phyloP scores from a whole-genome alignment of 2,329 filamentous ascomycete species.

The Cercospora sojina region DNA sequence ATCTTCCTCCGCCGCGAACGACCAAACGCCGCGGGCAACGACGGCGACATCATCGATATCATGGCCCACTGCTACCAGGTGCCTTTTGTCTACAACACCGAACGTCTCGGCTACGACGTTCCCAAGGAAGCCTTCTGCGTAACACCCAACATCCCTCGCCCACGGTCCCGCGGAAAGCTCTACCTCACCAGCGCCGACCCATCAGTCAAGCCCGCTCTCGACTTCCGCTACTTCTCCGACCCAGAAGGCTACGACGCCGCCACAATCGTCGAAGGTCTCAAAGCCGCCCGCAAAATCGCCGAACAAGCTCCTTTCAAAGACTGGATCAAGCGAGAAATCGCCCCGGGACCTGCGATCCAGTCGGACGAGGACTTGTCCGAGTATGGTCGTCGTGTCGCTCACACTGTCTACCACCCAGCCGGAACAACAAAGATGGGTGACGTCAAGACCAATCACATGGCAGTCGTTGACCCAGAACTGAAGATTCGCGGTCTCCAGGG shows the following conservation, averaged over 20 bases:
- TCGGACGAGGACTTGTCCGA: conserved; percentile 77
- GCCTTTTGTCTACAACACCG: conserved; percentile 83
- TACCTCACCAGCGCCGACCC: conserved; percentile 77
- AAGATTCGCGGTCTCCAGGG: conserved; percentile 70
- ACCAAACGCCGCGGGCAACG: conserved; percentile 65
- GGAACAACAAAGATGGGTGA: conserved; percentile 92
- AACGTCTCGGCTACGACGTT: conserved; percentile 69
- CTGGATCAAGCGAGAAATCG: conserved; percentile 81
- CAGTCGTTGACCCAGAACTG: conserved; percentile 76
- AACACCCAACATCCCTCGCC: conserved; percentile 86
- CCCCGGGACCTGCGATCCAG: conserved; percentile 70
- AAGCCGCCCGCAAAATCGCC: conserved; percentile 73
- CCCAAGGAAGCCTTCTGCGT: conserved; percentile 83
- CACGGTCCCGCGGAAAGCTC: conserved; percentile 72
- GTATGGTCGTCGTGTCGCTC: conserved; percentile 76
- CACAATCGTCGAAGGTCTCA: conserved; percentile 74
- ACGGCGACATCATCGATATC: conserved; percentile 76
- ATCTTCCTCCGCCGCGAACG: conserved; percentile 81
- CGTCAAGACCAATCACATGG: conserved; percentile 63
- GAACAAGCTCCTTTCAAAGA: conserved; percentile 73
- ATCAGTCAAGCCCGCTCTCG: conserved; percentile 73
- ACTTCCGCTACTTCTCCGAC: conserved; percentile 89
- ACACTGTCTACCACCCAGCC: conserved; percentile 87
- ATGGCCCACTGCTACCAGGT: conserved; percentile 99
- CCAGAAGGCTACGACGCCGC: conserved; percentile 81